These are phyloP conservation scores for Bolboschoenoplectus hybrid DNA, from an alignment of 202 grass and related monocot genomes.

Conservation along the genomic window DNA sequence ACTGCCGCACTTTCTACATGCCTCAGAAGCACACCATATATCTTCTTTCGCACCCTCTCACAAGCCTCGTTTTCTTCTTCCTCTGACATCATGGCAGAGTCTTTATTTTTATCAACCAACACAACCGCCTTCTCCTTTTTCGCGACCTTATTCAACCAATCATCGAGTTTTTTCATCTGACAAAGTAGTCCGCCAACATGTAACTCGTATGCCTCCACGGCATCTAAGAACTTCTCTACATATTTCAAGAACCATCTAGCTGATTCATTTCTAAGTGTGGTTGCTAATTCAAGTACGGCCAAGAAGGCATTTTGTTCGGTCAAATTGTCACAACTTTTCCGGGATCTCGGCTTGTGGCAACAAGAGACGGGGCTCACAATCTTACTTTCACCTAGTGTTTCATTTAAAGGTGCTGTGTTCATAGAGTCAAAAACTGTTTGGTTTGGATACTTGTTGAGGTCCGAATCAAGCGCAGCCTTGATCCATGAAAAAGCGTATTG, in stretches of 20 bases:
- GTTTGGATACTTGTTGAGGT: conserved; percentile 47
- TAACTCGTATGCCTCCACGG: conserved; percentile 51
- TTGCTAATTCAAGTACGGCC: conserved; percentile 46
- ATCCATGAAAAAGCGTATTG: conserved; percentile 71
- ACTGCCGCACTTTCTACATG: conserved; percentile 71
- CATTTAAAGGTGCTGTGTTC: conserved; percentile 27
- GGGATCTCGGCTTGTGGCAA: conserved; percentile 51
- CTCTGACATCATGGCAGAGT: conserved; percentile 45
- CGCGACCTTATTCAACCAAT: conserved; percentile 67
- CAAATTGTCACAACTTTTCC: conserved; percentile 45
- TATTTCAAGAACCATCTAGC: conserved; percentile 79
- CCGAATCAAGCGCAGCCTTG: conserved; percentile 65
- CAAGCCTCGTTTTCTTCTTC: conserved; percentile 76
- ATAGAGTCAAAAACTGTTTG: conserved; percentile 39
- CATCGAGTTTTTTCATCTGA: conserved; percentile 87
- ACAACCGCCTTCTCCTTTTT: conserved; percentile 45
- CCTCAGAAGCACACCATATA: conserved; percentile 65
- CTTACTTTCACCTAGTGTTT: conserved; percentile 33
- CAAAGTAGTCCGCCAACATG: conserved; percentile 59
- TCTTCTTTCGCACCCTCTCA: conserved; percentile 70
- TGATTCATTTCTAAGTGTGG: conserved; percentile 49
- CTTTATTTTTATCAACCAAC: conserved; percentile 45
- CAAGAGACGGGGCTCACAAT: conserved; percentile 41
- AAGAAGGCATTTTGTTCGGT: conserved; percentile 42
- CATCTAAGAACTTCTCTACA: conserved; percentile 82